phyloP scores from a whole-genome alignment of 768 basidiomycete genomes.

The Pisolithus microcarpus region DNA sequence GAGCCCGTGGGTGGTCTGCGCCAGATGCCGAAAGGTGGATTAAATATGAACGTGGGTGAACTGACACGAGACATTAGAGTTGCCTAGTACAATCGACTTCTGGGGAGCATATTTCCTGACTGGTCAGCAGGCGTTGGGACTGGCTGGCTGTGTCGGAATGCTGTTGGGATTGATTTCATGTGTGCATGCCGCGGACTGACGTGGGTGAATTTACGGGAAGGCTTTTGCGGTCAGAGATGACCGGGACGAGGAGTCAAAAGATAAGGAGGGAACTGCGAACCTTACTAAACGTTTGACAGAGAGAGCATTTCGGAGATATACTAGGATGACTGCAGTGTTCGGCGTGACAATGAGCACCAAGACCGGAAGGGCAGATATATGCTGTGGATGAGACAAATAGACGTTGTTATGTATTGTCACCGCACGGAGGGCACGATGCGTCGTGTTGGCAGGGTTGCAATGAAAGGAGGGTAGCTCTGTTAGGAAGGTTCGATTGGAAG shows the following conservation, averaged over 20 bases:
- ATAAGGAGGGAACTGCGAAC: background rate
- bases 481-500: background rate
- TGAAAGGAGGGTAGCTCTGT: background rate
- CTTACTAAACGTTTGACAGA: background rate
- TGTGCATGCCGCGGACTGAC: constrained; percentile 7
- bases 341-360: background rate
- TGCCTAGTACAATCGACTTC: constrained; percentile 1
- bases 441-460: background rate
- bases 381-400: background rate
- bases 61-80: constrained; percentile 3
- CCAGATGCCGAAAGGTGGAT: constrained; percentile 1
- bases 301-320: background rate
- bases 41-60: background rate
- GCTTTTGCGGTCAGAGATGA: constrained; percentile 1
- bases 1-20: background rate
- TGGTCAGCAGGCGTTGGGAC: background rate
- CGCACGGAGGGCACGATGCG: background rate
- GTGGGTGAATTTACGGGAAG: background rate
- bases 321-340: background rate
- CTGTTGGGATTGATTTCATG: background rate
- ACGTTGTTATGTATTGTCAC: background rate
- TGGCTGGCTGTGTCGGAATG: too few relatives aligned
- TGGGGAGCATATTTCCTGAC: background rate
- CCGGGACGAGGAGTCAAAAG: background rate
- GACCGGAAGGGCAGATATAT: background rate